These are phyloP conservation scores for Coleophoma cylindrospora DNA, from an alignment of 2,329 filamentous ascomycete genomes.

Conservation along the genomic window DNA sequence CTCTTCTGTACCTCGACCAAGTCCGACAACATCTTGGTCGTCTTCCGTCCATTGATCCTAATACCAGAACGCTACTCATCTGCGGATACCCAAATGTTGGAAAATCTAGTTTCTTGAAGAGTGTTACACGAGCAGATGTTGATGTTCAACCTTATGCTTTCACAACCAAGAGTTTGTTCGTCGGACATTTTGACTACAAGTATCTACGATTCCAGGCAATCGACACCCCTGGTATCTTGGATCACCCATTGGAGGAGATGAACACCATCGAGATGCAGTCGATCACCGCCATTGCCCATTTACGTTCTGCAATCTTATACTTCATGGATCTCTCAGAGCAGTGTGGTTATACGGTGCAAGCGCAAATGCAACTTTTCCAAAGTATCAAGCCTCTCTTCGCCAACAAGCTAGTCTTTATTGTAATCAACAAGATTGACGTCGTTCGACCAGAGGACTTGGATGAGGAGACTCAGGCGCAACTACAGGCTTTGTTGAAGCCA, in stretches of 20 bases:
- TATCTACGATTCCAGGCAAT: slow-evolving; percentile 88
- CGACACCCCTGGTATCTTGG: slow-evolving; percentile 96
- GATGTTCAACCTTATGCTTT: slow-evolving; percentile 98
- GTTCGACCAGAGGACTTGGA: slow-evolving; percentile 83
- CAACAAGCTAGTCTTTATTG: slow-evolving; percentile 95
- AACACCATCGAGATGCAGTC: slow-evolving; percentile 99
- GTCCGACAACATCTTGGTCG: slow-evolving; percentile 94
- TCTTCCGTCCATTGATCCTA: slow-evolving; percentile 97
- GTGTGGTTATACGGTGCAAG: slow-evolving; percentile 88
- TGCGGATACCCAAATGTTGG: slow-evolving; percentile 97
- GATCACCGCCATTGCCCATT: slow-evolving; percentile 95
- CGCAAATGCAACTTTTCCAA: slow-evolving; percentile 92
- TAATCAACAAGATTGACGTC: slow-evolving; percentile 98
- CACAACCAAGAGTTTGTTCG: slow-evolving; percentile 95
- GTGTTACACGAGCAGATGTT: slow-evolving; percentile 89
- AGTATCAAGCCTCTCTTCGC: slow-evolving; percentile 95
- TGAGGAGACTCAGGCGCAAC: slow-evolving; percentile 67
- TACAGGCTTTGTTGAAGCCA: slow-evolving; percentile 76
- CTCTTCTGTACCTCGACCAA: slow-evolving; percentile 92
- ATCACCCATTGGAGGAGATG: slow-evolving; percentile 98
- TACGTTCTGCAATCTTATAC: slow-evolving; percentile 91
- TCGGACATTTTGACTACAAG: slow-evolving; percentile 97
- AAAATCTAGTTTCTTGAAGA: slow-evolving; percentile 93
- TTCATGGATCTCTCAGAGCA: slow-evolving; percentile 98
- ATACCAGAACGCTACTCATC: slow-evolving; percentile 91